Evolutionary conservation across 257 asterid species (phyloP).

Genomic region (Linderniella brevidens): DNA sequence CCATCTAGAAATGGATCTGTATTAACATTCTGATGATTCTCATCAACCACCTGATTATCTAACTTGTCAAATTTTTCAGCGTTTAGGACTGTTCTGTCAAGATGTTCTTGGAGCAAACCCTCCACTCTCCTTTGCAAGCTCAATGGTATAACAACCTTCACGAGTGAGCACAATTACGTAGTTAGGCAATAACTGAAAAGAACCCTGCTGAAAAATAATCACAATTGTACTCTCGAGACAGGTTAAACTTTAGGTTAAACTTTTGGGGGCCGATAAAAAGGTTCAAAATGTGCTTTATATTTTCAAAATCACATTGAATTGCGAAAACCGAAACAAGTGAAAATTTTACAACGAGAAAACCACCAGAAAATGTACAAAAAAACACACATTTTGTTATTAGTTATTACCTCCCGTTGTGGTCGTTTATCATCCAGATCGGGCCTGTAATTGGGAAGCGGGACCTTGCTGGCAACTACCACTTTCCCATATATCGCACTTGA

Average conservation of each 20-base stretch:
- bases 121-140: slow-evolving; percentile 97
- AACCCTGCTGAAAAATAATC: slow-evolving; percentile 7
- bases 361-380: too few species aligned
- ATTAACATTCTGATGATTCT: slow-evolving; percentile 26
- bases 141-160: slow-evolving; percentile 79
- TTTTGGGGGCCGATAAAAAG: too few species aligned
- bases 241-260: too few species aligned
- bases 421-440: slow-evolving; percentile 96
- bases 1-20: slow-evolving; percentile 52
- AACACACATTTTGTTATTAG: too few species aligned
- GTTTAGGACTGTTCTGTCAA: slow-evolving; percentile 51
- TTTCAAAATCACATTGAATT: too few species aligned
- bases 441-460: slow-evolving; percentile 86
- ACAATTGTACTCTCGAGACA: too few species aligned
- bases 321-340: too few species aligned
- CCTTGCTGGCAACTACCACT: slow-evolving; percentile 81
- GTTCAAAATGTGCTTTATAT: too few species aligned
- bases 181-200: slow-evolving; percentile 7
- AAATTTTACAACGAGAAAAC: too few species aligned
- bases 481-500: slow-evolving; percentile 76
- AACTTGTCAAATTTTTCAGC: slow-evolving; percentile 19
- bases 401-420: slow-evolving; percentile 83
- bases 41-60: slow-evolving; percentile 17
- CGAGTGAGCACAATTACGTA: slow-evolving; percentile 13
- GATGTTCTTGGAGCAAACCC: slow-evolving; percentile 93